A percentile compares a stretch with the other conserved stretches of the same genome.
Evolutionary conservation across 108 stramenopile genomes (phyloP).

Genomic region (Conticribra weissflogii): DNA sequence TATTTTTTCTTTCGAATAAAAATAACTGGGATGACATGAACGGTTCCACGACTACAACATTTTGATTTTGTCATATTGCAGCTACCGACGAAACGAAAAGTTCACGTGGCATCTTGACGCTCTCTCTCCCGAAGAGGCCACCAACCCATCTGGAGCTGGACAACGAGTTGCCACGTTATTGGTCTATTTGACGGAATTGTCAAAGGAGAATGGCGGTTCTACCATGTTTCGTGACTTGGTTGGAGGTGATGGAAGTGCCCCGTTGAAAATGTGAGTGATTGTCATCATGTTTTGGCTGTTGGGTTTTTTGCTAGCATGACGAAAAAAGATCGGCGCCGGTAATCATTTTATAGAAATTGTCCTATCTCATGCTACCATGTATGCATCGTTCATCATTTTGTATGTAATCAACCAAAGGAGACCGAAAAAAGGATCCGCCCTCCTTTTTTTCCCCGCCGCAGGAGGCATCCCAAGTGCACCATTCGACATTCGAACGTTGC

Average conservation of each 20-base stretch:
- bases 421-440: slow-evolving; percentile 80
- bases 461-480: slow-evolving; percentile 75
- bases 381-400: no score
- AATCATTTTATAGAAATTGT: neutral
- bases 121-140: slow-evolving; percentile 55
- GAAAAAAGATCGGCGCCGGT: no score
- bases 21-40: no score
- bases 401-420: no score
- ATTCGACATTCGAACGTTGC: slow-evolving; percentile 82
- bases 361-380: no score
- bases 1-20: no score
- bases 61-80: no score
- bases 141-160: slow-evolving; percentile 47
- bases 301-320: neutral
- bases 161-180: slow-evolving; percentile 81
- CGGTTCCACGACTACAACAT: neutral
- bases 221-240: slow-evolving; percentile 84
- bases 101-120: slow-evolving; percentile 91
- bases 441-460: slow-evolving; percentile 86
- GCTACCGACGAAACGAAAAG: slow-evolving; percentile 72
- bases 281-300: neutral
- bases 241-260: slow-evolving; percentile 25
- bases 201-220: slow-evolving; percentile 62
- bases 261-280: slow-evolving; percentile 58
- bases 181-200: slow-evolving; percentile 76